Evolutionary conservation across 2,329 filamentous ascomycete genomes (phyloP), one percentile per base, ranked within the genome.

Genomic region (Paracamarosporium sp.): DNA sequence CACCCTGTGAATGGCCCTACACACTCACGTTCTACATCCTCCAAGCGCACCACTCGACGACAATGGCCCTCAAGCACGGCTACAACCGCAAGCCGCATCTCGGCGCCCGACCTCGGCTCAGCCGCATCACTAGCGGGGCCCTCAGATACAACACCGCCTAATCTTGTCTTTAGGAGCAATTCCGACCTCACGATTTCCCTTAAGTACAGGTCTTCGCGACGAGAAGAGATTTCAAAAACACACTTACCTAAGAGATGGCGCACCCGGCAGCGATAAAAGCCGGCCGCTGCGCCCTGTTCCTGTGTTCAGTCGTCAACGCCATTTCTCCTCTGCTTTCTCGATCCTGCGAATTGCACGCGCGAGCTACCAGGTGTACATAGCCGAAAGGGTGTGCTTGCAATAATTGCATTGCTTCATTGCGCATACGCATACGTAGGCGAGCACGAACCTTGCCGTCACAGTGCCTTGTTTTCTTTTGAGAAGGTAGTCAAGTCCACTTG

Each of bases 201-300:
- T 73, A 74, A 74, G 69, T 71, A 68, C 67, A 74, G 64, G 61
- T 70, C 36, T 57, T 69, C 62, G 63, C 71, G 71, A 67, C 60
- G 65, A 43, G 57, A 45, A 56, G 71, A 66, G 66, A 63, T 59
- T 66, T 63, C 56, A 57, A 61, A 53, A 55, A 60, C 41, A 41
- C 45, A 70, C 73, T 76, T 74, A 76, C 71, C 69, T 76, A 76
- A 76, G 64, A 72, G 58, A 63, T 63, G 63, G 65, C 62, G 64
- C 62, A 54, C 44, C 60, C 46, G 38, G 30, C 59, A 60, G 55
- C 66, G 64, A 73, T 71, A 73, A 73, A 73, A 71, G 57, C 43
- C 67, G 56, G 53, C 33, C 52, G 43, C 13, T 51, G 55, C 62
- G 58, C 65, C 57, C 59, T 57, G 61, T 25, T 25, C 20, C 24